Conservation (phyloP, 805 yeast species). For the Barnettozyma sucrosica region DNA sequence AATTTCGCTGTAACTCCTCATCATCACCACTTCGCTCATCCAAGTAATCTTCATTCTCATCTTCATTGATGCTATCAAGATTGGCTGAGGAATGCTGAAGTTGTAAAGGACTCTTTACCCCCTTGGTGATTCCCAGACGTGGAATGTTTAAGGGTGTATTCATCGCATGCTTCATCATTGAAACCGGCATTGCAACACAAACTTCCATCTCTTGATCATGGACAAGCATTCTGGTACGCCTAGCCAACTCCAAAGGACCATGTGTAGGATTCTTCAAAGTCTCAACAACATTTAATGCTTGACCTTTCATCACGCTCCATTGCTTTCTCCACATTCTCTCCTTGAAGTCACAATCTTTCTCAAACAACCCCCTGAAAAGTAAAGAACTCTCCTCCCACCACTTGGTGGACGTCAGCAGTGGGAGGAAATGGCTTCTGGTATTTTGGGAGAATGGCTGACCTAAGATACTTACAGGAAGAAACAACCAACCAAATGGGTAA, state of each 20-base stretch:
- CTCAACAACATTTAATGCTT: constrained; percentile 71
- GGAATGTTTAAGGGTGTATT: constrained; percentile 30
- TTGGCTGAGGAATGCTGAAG: not conserved
- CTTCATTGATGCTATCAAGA: constrained; percentile 3
- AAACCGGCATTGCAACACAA: constrained; percentile 38
- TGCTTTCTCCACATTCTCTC: constrained; percentile 64
- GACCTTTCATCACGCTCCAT: constrained; percentile 68
- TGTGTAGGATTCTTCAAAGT: constrained; percentile 49
- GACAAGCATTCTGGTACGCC: constrained; percentile 50
- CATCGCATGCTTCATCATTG: constrained; percentile 38
- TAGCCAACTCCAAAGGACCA: constrained; percentile 63
- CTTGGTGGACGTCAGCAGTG: constrained; percentile 48
- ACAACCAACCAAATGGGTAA: constrained; percentile 75
- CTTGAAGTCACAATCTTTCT: constrained; percentile 55
- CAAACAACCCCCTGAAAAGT: constrained; percentile 42
- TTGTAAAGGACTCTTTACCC: not conserved
- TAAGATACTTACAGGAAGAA: constrained; percentile 54
- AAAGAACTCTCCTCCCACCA: constrained; percentile 68
- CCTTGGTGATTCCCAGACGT: constrained; percentile 7
- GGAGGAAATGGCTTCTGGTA: constrained; percentile 52
- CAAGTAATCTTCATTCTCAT: not conserved
- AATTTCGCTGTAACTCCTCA: constrained; percentile 24
- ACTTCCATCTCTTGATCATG: constrained; percentile 58
- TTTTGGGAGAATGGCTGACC: constrained; percentile 59
- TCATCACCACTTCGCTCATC: not conserved